Percentiles rank a stretch among this genome's conserved stretches.
Evolutionary conservation across 202 grass and related monocot genomes (phyloP).

Genomic region (Schoenoplectus tabernaemontani): DNA sequence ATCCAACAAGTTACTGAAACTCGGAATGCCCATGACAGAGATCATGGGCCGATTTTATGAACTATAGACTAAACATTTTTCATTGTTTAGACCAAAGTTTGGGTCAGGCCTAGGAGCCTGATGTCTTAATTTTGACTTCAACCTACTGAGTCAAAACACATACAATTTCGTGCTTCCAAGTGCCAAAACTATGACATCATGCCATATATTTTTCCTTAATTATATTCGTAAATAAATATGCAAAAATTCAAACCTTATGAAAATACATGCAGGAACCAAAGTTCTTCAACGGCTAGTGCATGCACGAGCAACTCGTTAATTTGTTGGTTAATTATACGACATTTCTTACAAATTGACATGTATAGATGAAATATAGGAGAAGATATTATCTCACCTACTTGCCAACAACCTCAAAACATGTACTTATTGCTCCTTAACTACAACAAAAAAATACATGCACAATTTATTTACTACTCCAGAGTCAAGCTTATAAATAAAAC

Average conservation of each 20-base stretch:
- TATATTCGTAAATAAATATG: too few relatives aligned
- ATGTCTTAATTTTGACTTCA: too few relatives aligned
- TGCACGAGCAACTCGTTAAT: not conserved
- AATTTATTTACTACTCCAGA: conserved; percentile 14
- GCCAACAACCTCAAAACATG: conserved; percentile 23
- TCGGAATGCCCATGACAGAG: too few relatives aligned
- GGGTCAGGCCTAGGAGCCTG: too few relatives aligned
- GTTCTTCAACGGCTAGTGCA: not conserved
- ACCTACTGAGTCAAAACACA: too few relatives aligned
- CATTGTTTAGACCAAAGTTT: too few relatives aligned
- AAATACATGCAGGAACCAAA: not conserved
- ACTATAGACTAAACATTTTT: too few relatives aligned
- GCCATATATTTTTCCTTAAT: too few relatives aligned
- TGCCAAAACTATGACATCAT: not conserved
- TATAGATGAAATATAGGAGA: conserved; percentile 4
- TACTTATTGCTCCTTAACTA: conserved; percentile 19
- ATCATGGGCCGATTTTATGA: too few relatives aligned
- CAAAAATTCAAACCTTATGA: not conserved
- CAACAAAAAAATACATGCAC: not conserved
- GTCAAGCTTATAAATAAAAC: conserved; percentile 19
- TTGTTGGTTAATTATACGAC: not conserved
- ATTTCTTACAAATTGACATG: not conserved
- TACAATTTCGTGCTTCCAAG: too few relatives aligned
- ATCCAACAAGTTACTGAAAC: too few relatives aligned
- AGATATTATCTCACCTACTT: conserved; percentile 20